A percentile compares a stretch with the other conserved stretches of the same genome.
phyloP scores from a whole-genome alignment of 345 rosid species.

The Lepidium africanum region DNA sequence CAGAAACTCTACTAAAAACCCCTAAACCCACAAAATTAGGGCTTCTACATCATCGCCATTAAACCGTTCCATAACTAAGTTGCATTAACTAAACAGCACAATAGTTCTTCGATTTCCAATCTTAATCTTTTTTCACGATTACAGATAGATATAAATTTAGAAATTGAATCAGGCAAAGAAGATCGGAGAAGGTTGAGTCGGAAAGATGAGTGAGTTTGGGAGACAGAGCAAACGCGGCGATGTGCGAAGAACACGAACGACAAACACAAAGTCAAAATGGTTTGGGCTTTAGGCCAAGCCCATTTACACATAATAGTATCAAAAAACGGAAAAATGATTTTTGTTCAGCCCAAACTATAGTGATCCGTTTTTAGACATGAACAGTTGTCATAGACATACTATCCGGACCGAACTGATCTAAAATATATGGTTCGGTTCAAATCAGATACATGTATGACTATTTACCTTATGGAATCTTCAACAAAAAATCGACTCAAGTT shows the following conservation, averaged over 20 bases:
- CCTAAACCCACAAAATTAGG: conserved; percentile 10
- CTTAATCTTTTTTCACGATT: background rate
- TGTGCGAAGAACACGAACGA: background rate
- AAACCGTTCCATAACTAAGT: background rate
- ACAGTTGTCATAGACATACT: no score
- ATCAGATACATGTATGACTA: no score
- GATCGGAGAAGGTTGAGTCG: background rate
- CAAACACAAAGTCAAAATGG: background rate
- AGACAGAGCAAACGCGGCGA: background rate
- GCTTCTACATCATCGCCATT: background rate
- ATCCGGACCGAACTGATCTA: no score
- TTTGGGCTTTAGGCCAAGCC: conserved; percentile 2
- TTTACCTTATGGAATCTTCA: no score
- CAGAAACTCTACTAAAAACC: background rate
- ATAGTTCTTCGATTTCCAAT: background rate
- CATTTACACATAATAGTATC: background rate
- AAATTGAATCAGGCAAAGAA: background rate
- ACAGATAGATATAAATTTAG: background rate
- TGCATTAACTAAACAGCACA: background rate
- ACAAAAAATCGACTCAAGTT: no score
- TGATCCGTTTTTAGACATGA: no score
- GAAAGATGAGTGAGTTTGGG: background rate
- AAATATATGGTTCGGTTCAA: no score
- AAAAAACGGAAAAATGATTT: background rate
- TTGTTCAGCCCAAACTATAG: no score